Percentiles rank a stretch among this genome's conserved stretches.
These are phyloP conservation scores for Smallanthus sonchifolius DNA, from an alignment of 129 eudicot species.

Conservation along the genomic window DNA sequence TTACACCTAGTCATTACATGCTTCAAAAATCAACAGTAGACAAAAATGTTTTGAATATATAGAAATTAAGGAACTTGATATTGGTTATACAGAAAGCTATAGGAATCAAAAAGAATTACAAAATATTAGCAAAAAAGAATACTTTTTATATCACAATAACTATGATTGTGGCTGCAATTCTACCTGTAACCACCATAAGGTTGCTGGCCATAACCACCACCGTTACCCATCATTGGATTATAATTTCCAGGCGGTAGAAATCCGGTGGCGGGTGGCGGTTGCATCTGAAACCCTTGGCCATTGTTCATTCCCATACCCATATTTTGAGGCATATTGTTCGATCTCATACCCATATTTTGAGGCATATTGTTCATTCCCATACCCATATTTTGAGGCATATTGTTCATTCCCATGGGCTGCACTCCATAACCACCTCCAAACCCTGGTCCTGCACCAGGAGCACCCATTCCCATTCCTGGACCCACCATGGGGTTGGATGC, in stretches of 20 bases:
- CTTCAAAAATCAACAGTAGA: slow-evolving; percentile 15
- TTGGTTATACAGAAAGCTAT: slow-evolving; percentile 41
- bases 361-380: too few relatives aligned
- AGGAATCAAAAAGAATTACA: slow-evolving; percentile 14
- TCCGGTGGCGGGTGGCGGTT: slow-evolving; percentile 41
- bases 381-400: background rate
- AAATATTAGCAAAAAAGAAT: background rate
- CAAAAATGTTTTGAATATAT: slow-evolving; percentile 19
- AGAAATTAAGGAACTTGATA: slow-evolving; percentile 26
- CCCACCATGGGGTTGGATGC: slow-evolving; percentile 62
- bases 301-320: slow-evolving; percentile 30
- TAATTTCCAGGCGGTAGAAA: slow-evolving; percentile 51
- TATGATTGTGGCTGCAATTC: slow-evolving; percentile 12
- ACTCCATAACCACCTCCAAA: slow-evolving; percentile 40
- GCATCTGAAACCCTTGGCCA: slow-evolving; percentile 50
- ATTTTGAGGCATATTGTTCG: slow-evolving; percentile 26
- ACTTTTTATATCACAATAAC: slow-evolving; percentile 24
- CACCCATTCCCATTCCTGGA: slow-evolving; percentile 60
- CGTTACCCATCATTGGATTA: slow-evolving; percentile 67
- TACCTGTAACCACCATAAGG: slow-evolving; percentile 71
- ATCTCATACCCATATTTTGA: slow-evolving; percentile 24
- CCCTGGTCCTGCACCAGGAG: slow-evolving; percentile 28
- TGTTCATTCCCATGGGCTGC: slow-evolving; percentile 46
- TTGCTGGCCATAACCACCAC: slow-evolving; percentile 66
- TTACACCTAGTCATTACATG: slow-evolving; percentile 21